Conservation (phyloP, 2,329 filamentous ascomycete species). For the Pseudogymnoascus pannorum region DNA sequence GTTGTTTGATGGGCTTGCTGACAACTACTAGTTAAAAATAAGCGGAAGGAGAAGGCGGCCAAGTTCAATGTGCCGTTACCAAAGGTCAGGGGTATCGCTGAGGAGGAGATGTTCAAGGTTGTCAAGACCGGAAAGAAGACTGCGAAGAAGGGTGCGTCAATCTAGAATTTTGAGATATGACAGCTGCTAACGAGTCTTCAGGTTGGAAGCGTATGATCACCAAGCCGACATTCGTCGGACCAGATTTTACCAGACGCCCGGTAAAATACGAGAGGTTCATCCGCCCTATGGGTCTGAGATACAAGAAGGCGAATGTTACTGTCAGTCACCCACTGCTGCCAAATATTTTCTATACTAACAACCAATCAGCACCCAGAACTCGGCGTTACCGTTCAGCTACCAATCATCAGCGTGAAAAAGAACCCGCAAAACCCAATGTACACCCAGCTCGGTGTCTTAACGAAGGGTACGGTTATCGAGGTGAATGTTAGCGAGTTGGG, state of each 20-base stretch:
- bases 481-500: conserved; percentile 87
- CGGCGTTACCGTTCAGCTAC: conserved; percentile 75
- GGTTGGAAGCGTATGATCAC: conserved; percentile 48
- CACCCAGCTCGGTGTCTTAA: conserved; percentile 80
- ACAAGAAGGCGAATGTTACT: conserved; percentile 66
- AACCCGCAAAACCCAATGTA: conserved; percentile 82
- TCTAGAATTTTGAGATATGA: background rate
- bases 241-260: conserved; percentile 77
- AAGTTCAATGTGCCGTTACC: conserved; percentile 84
- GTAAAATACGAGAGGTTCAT: conserved; percentile 67
- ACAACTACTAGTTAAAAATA: conserved; percentile 62
- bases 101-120: conserved; percentile 95
- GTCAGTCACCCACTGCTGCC: conserved; percentile 34
- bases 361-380: conserved; percentile 49
- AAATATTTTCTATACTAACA: background rate
- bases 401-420: conserved; percentile 57
- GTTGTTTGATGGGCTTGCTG: background rate
- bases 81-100: conserved; percentile 82
- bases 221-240: conserved; percentile 79
- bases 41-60: conserved; percentile 82
- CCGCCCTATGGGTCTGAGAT: conserved; percentile 64
- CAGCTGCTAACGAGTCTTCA: background rate
- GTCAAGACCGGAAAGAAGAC: conserved; percentile 91
- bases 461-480: conserved; percentile 73
- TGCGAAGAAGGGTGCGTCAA: conserved; percentile 56